phyloP scores from a whole-genome alignment of 179 eudicot species.

The Spinacia oleracea region DNA sequence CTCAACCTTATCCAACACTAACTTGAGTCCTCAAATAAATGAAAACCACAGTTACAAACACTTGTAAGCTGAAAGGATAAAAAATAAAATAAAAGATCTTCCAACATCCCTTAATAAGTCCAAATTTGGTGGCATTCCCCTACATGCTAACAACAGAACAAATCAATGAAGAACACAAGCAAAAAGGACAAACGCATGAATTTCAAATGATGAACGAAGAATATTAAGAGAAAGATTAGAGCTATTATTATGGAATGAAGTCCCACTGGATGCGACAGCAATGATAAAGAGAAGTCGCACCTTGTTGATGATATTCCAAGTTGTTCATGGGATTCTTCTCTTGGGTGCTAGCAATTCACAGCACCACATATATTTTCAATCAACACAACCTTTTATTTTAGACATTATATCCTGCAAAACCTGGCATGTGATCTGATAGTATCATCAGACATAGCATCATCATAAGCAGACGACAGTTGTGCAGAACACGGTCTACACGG shows the following conservation, averaged over 20 bases:
- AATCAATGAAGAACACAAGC: not conserved
- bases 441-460: not conserved
- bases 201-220: not conserved
- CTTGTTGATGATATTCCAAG: slow-evolving; percentile 17
- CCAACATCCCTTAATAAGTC: slow-evolving; percentile 3
- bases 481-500: too few relatives aligned
- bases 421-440: slow-evolving; percentile 8
- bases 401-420: slow-evolving; percentile 10
- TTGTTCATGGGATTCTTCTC: slow-evolving; percentile 22
- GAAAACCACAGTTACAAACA: too few relatives aligned
- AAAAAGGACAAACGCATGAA: not conserved
- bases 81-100: too few relatives aligned
- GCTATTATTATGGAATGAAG: slow-evolving; percentile 20
- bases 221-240: slow-evolving; percentile 9
- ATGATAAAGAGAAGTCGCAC: slow-evolving; percentile 2
- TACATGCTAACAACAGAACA: slow-evolving; percentile 23
- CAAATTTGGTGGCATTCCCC: slow-evolving; percentile 16
- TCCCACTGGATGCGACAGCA: slow-evolving; percentile 12
- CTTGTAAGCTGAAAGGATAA: too few relatives aligned
- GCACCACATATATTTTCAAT: too few relatives aligned
- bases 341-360: not conserved
- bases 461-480: not conserved
- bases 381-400: not conserved
- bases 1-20: too few relatives aligned
- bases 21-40: too few relatives aligned